Base-by-base conservation (phyloP, 495 filamentous ascomycete species). In the Lichenothelia convexa region DNA sequence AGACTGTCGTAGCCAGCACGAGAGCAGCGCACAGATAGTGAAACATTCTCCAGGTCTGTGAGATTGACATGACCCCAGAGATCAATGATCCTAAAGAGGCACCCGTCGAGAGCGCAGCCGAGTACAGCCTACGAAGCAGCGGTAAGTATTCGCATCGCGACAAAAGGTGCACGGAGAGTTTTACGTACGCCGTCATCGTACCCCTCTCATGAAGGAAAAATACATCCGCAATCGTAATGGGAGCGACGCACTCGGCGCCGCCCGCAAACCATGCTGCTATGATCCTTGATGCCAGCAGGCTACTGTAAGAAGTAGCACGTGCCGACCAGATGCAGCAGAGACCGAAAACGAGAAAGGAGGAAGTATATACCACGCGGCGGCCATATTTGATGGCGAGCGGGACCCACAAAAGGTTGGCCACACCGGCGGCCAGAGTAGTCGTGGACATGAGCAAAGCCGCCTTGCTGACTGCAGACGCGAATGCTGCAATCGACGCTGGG, bases 161-260 rank as follows among this genome's bases (percentile, higher is more conserved):
- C n/a, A n/a, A n/a, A n/a, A n/a, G n/a, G n/a, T n/a, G n/a, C n/a
- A n/a, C n/a, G n/a, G n/a, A n/a, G n/a, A n/a, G n/a, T n/a, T n/a
- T n/a, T n/a, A n/a, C n/a, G n/a, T n/a, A n/a, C n/a, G n/a, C n/a
- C n/a, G n/a, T n/a, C n/a, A n/a, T n/a, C n/a, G n/a, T n/a, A 17
- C 70, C 69, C 30, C 71, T 61, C 43, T 75, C 70, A 43, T 76
- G 68, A 0, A 75, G 49, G 49, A 74, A 75, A 45, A 71, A 67
- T 36, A 71, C 63, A 38, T 75, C 71, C 9, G 67, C 61, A 31
- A 76, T 72, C n/a, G 75, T 59, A 36, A 65, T 61, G 0, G 70
- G 65, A 29, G 66, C 65, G 3, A 72, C 51, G 1, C 68, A 70
- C 54, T 74, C 56, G 39, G 54, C 55, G 13, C 59, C 52, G 2